phyloP scores from a whole-genome alignment of 2,329 filamentous ascomycete genomes.

The Hypomyces perniciosus region DNA sequence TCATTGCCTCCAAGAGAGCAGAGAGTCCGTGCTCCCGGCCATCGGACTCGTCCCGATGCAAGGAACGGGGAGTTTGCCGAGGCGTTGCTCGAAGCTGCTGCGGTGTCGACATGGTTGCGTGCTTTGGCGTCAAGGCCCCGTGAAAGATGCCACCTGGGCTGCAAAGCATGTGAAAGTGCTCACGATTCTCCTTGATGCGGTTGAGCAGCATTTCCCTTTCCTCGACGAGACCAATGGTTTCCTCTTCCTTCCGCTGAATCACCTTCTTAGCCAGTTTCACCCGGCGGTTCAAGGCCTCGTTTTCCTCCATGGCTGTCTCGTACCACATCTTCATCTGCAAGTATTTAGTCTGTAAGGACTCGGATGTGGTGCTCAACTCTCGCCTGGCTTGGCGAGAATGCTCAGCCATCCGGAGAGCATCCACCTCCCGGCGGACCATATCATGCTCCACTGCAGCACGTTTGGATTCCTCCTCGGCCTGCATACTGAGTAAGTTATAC shows the following conservation, averaged over 20 bases:
- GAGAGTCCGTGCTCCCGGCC: conserved; percentile 60
- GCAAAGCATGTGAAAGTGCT: conserved; percentile 75
- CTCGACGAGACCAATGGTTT: conserved; percentile 63
- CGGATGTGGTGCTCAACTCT: conserved; percentile 46
- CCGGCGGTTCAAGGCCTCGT: conserved; percentile 56
- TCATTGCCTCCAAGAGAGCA: conserved; percentile 73
- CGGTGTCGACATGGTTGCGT: conserved; percentile 38
- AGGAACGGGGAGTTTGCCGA: conserved; percentile 44
- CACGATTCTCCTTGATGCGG: conserved; percentile 82
- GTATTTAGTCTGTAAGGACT: conserved; percentile 49
- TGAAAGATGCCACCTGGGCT: conserved; percentile 67
- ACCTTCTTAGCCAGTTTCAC: conserved; percentile 70
- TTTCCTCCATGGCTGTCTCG: conserved; percentile 61
- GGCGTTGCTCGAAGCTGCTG: conserved; percentile 42
- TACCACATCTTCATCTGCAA: conserved; percentile 60
- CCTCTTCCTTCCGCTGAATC: conserved; percentile 71
- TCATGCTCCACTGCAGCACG: conserved; percentile 86
- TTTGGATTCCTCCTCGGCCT: conserved; percentile 78
- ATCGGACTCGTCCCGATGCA: conserved; percentile 39
- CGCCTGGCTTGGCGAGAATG: conserved; percentile 56
- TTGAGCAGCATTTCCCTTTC: conserved; percentile 72
- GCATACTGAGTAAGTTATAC: conserved; percentile 75
- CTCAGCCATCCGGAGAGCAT: conserved; percentile 72
- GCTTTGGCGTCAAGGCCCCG: conserved; percentile 53
- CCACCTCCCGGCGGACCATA: conserved; percentile 82